Evolutionary conservation across 148 eudicot species (phyloP).

Genomic region (Euryodendron excelsum): DNA sequence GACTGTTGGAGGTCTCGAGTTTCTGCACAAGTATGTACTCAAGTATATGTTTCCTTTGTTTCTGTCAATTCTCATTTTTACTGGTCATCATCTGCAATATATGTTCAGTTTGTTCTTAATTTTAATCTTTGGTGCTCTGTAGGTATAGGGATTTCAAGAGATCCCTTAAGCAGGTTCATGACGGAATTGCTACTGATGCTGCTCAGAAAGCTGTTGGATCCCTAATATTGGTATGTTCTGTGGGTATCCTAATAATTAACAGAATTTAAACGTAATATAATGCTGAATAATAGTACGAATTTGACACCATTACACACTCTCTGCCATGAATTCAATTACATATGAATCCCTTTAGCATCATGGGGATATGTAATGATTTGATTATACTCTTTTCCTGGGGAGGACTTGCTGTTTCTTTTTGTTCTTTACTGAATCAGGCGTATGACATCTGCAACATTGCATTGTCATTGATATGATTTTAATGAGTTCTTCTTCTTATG

Average conservation of each 20-base stretch:
- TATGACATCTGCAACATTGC: neutral
- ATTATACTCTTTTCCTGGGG: neutral
- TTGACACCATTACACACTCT: neutral
- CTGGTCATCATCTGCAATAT: neutral
- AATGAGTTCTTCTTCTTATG: neutral
- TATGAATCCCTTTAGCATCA: neutral
- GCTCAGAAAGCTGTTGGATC: conserved; percentile 83
- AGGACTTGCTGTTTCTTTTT: neutral
- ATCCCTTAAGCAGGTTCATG: conserved; percentile 75
- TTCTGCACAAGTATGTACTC: conserved; percentile 69
- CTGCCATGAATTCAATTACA: neutral
- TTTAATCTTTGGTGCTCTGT: conserved; percentile 14
- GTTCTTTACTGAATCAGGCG: too few species aligned
- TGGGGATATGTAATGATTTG: neutral
- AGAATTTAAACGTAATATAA: neutral
- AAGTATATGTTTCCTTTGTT: neutral
- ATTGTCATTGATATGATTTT: neutral
- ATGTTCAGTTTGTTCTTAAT: neutral
- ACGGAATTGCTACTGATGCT: conserved; percentile 59
- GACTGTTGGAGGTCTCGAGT: conserved; percentile 93
- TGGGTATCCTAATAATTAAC: neutral
- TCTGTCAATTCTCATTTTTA: neutral
- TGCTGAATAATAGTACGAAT: neutral
- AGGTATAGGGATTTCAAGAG: conserved; percentile 92
- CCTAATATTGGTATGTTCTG: conserved; percentile 58